Percentiles rank a stretch among this genome's conserved stretches.
phyloP scores from a whole-genome alignment of 2,329 filamentous ascomycete genomes.

The Pestalotiopsis sp. region DNA sequence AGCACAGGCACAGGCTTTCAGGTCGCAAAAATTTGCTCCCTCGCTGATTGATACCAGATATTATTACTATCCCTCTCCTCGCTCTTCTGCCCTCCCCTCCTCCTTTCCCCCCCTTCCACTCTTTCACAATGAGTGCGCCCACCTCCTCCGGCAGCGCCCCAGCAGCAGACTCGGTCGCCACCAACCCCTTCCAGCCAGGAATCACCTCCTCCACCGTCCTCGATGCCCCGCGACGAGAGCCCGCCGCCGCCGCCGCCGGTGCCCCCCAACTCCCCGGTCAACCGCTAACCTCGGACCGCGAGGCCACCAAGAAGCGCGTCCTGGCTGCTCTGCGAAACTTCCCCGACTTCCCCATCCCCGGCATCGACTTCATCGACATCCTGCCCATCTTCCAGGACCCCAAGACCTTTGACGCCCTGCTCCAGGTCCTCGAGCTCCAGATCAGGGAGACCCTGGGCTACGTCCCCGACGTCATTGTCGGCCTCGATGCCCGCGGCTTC shows the following conservation, averaged over 20 bases:
- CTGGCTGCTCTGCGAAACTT: slow-evolving; percentile 78
- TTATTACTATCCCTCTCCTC: neutral
- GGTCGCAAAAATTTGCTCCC: slow-evolving; percentile 11
- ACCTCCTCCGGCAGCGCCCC: slow-evolving; percentile 35
- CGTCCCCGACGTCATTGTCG: slow-evolving; percentile 87
- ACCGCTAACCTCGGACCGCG: slow-evolving; percentile 56
- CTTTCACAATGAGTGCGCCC: slow-evolving; percentile 40
- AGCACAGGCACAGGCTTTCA: neutral
- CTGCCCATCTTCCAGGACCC: slow-evolving; percentile 90
- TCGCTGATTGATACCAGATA: slow-evolving; percentile 11
- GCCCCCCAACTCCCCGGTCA: slow-evolving; percentile 67
- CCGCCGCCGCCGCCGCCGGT: slow-evolving; percentile 63
- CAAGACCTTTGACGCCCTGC: slow-evolving; percentile 71
- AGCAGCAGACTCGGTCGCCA: slow-evolving; percentile 33
- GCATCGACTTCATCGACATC: slow-evolving; percentile 97
- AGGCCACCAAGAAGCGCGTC: slow-evolving; percentile 50
- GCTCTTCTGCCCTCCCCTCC: slow-evolving; percentile 28
- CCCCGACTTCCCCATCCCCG: slow-evolving; percentile 87
- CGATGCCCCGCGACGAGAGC: slow-evolving; percentile 66
- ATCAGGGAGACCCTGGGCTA: slow-evolving; percentile 64
- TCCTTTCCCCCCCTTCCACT: slow-evolving; percentile 27
- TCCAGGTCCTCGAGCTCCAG: slow-evolving; percentile 85
- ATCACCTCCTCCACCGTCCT: slow-evolving; percentile 37
- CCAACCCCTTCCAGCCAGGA: slow-evolving; percentile 33
- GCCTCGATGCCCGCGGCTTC: slow-evolving; percentile 92